phyloP scores from a whole-genome alignment of 306 rosid species.

The Vicia sativa region DNA sequence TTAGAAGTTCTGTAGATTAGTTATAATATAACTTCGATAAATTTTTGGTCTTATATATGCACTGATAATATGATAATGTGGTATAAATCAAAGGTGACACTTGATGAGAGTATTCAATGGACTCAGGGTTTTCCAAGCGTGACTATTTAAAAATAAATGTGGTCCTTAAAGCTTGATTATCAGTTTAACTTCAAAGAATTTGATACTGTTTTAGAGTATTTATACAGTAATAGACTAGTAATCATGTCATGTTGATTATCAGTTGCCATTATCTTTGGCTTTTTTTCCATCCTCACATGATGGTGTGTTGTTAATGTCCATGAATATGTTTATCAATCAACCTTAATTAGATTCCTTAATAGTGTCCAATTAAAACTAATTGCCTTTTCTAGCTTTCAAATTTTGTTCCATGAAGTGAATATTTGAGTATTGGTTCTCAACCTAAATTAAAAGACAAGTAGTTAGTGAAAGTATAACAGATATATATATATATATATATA shows the following conservation, averaged over 20 bases:
- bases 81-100: constrained; percentile 30
- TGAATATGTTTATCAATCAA: constrained; percentile 28
- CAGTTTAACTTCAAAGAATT: constrained; percentile 50
- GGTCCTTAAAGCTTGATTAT: constrained; percentile 36
- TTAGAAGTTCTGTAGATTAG: too few species aligned
- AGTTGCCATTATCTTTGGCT: constrained; percentile 39
- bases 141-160: constrained; percentile 40
- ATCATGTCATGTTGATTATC: constrained; percentile 45
- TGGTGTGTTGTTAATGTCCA: constrained; percentile 22
- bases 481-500: too few species aligned
- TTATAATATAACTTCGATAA: too few species aligned
- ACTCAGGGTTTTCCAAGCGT: constrained; percentile 44
- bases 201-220: constrained; percentile 57
- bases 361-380: neutral
- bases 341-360: constrained; percentile 2
- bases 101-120: constrained; percentile 29
- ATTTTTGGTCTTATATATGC: too few species aligned
- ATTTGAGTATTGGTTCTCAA: too few species aligned
- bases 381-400: too few species aligned
- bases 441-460: too few species aligned
- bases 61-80: constrained; percentile 9
- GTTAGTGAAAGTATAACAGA: too few species aligned
- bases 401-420: too few species aligned
- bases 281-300: constrained; percentile 29
- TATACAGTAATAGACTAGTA: constrained; percentile 36